These are phyloP conservation scores for Diplotaxis tenuifolia DNA, from an alignment of 345 rosid species.

Conservation along the genomic window DNA sequence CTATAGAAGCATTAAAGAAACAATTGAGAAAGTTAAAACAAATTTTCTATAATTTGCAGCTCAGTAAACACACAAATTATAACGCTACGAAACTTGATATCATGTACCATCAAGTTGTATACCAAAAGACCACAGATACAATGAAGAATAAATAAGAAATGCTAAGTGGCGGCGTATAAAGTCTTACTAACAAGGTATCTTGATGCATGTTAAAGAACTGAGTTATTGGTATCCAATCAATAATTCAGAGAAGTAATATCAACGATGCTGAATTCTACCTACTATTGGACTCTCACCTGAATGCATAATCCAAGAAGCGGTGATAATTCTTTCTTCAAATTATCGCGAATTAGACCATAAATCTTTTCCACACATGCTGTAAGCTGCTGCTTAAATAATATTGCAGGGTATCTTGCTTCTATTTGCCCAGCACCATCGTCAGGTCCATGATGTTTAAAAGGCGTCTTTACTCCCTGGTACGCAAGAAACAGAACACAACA, in stretches of 20 bases:
- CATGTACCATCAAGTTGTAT: background rate
- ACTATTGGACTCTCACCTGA: slow-evolving; percentile 55
- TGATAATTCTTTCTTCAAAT: slow-evolving; percentile 86
- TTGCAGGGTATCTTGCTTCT: slow-evolving; percentile 97
- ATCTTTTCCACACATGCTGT: slow-evolving; percentile 99
- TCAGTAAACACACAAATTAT: background rate
- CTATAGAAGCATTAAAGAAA: slow-evolving; percentile 40
- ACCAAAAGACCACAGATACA: background rate
- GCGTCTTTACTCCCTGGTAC: slow-evolving; percentile 74
- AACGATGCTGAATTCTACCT: slow-evolving; percentile 9
- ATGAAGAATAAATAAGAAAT: background rate
- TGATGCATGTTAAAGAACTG: slow-evolving; percentile 19
- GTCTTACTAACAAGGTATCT: background rate
- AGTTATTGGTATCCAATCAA: slow-evolving; percentile 10
- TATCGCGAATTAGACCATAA: slow-evolving; percentile 94
- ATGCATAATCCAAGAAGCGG: slow-evolving; percentile 79
- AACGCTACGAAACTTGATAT: slow-evolving; percentile 4
- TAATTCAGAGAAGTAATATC: background rate
- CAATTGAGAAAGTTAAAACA: background rate
- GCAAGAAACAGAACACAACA: slow-evolving; percentile 21
- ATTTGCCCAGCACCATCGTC: slow-evolving; percentile 75
- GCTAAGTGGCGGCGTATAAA: background rate
- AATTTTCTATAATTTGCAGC: background rate
- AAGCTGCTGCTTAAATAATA: slow-evolving; percentile 88
- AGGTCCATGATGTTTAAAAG: slow-evolving; percentile 65